Evolutionary conservation across 345 rosid genomes (phyloP), one percentile per base, ranked within the genome.

Genomic region (Xanthoceras sorbifolium): DNA sequence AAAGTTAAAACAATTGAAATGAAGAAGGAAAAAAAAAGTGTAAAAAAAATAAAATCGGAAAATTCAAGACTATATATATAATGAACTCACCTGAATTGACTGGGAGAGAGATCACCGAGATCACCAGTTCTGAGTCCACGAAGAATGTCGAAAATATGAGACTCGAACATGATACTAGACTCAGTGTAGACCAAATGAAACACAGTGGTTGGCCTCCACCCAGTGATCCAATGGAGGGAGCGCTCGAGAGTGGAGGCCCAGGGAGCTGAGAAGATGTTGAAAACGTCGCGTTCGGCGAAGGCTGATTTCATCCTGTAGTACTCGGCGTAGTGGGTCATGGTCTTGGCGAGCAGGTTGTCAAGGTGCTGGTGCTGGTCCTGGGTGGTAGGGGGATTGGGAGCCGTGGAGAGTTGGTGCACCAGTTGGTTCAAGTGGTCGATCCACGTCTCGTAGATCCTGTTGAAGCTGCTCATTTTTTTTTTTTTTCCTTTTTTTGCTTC

Each of bases 201-300:
- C 78, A 87, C 84, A 20, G 91, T 93, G 68, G 95, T 90, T 78
- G 98, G 97, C 34, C 97, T 75, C 90, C 95, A 94, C 55, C 93
- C 94, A 0, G 89, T 89, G 5, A 91, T 86, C 98, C 97, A 93
- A 57, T 90, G 89, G 77, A 94, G 97, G 1, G 95, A 87, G n/a
- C 94, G 83, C 85, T 93, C 97, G 4, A 94, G 89, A 65, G 90
- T 64, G 64, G 98, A 81, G 63, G 90, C 83, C 98, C 99, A 94
- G 0, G 95, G 92, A 4, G 96, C 85, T 0, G 92, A 85, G 50
- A 91, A 80, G 38, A 93, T 55, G 9, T 76, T 81, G 9, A 90
- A 69, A 7, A 90, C 91, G 59, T 93, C 94, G 17, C 76, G 77
- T 40, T 89, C 93, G 14, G 81, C 65, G 5, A 84, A 90, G 1